Base-by-base conservation (phyloP, 2,329 filamentous ascomycete genomes). In the Colletotrichum tamarilloi region DNA sequence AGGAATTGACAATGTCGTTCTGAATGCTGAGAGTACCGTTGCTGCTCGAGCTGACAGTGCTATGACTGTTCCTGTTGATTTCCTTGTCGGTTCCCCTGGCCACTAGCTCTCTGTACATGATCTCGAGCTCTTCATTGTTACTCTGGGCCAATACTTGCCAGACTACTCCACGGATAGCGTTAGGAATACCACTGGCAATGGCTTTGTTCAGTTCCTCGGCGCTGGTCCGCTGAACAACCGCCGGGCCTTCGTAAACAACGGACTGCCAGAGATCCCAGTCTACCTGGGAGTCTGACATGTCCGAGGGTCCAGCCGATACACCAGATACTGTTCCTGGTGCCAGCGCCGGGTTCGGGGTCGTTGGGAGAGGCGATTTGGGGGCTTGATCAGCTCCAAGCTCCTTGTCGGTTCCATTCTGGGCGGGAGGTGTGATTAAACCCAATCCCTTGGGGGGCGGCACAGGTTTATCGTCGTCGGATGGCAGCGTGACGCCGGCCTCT, bases 261-360 rank as follows among this genome's bases (percentile, higher is more conserved):
- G 93, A 91, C 81, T 99, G 96, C 97, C 97, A 99, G 52, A 99
- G 85, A 82, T 99, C 97, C 97, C 97, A 99, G 80, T 99, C 95
- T n/a, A 99, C 97, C 28, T 94, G 92, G 19, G 87, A 86, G 78
- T 95, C 94, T 16, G 85, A 84, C 75, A 92, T 88, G 26, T 92
- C 91, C 3, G 94, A 92, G 9, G 93, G 93, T 1, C 94, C 94
- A 26, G 92, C 91, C 28, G 92, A 92, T 55, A 95, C 91, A 6
- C 96, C 95, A 12, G 94, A 92, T 8, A 93, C 95, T 1, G 95
- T 98, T 1, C 95, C 95, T 0, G 95, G 95, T 1, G 95, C 92
- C 57, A 98, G 85, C 69, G 88, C 91, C 4, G 89, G 87, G 77
- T 94, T 94, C 19, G 94, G 88, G 3, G 87, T 90, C 0, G 89